Base-by-base conservation (phyloP, 495 filamentous ascomycete species). In the Talaromyces thailandensis region DNA sequence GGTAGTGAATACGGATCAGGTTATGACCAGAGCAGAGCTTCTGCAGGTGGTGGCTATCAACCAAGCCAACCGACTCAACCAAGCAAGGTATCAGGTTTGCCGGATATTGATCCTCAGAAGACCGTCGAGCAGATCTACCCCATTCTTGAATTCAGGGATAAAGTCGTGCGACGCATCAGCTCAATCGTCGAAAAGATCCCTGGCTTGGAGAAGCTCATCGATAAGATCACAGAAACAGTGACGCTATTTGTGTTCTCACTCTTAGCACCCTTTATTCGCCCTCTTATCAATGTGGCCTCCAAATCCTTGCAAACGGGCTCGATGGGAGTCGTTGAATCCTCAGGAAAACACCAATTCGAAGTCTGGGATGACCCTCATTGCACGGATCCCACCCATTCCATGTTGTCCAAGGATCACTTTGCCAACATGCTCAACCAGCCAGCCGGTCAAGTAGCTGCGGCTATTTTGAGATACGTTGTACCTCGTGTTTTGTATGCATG, bases 321-420 rank as follows among this genome's bases (percentile, higher is more conserved):
- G 23, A 84, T 89, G 0, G 79, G 84, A 4, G 86, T 98, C 52
- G 86, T 98, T 55, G 84, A 83, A 64, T 83, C 92, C 25, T 90
- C 88, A 53, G 91, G 88, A 16, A 84, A 89, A 35, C 89, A 92
- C 67, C 94, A 98, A 75, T 90, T 87, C 63, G 92, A 93, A 69
- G 90, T 90, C 9, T 97, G 94, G 94, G 90, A 85, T 6, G 87
- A 96, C 71, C 84, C 89, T 6, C 77, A 82, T 56, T 94, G 89
- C 79, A 88, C 89, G 14, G 88, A 98, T 71, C 94, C 94, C 6
- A 98, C 94, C 3, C 94, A 97, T 78, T 94, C 90, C 11, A 84
- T 98, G 75, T 83, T 98, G 6, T 93, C 90, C 62, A 97, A 98
- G 75, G 94, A 98, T 67, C 94, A 98, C 71, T 98, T 98, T 68